Evolutionary conservation across 768 basidiomycete species (phyloP).

Genomic region (Suillus brevipes): DNA sequence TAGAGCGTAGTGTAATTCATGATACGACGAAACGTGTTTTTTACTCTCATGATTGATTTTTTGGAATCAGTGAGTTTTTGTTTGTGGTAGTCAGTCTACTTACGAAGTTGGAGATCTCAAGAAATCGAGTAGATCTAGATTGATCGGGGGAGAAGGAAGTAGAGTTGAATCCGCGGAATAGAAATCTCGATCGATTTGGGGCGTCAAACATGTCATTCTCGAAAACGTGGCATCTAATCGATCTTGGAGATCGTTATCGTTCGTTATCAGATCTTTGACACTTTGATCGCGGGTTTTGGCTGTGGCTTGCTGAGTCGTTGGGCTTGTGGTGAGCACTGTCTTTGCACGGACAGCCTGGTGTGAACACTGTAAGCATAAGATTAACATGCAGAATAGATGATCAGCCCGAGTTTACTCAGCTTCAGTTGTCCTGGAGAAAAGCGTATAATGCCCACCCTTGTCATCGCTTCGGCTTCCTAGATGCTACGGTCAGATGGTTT

Average conservation of each 20-base stretch:
- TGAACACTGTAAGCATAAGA: not conserved
- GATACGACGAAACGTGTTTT: not conserved
- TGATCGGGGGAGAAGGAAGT: not conserved
- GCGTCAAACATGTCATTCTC: not conserved
- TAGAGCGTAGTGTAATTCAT: not conserved
- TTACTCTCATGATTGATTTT: not conserved
- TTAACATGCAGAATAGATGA: not conserved
- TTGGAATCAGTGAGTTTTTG: not conserved
- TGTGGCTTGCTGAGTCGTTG: constrained; percentile 50
- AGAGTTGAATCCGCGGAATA: not conserved
- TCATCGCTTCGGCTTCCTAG: constrained; percentile 47
- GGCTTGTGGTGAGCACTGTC: constrained; percentile 49
- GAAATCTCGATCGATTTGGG: constrained; percentile 1
- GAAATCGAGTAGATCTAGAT: not conserved
- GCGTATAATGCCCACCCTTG: constrained; percentile 34
- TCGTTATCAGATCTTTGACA: not conserved
- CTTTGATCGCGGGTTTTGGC: constrained; percentile 18
- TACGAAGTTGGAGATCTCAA: not conserved
- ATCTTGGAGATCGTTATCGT: not conserved
- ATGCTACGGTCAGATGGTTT: constrained; percentile 45
- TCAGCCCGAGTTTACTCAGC: constrained; percentile 27
- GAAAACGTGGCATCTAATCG: constrained; percentile 7
- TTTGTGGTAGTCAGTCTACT: not conserved
- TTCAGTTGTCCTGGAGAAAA: constrained; percentile 37
- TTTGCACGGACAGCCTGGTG: constrained; percentile 37